Conservation (phyloP, 768 basidiomycete species). For the Mycena pura region DNA sequence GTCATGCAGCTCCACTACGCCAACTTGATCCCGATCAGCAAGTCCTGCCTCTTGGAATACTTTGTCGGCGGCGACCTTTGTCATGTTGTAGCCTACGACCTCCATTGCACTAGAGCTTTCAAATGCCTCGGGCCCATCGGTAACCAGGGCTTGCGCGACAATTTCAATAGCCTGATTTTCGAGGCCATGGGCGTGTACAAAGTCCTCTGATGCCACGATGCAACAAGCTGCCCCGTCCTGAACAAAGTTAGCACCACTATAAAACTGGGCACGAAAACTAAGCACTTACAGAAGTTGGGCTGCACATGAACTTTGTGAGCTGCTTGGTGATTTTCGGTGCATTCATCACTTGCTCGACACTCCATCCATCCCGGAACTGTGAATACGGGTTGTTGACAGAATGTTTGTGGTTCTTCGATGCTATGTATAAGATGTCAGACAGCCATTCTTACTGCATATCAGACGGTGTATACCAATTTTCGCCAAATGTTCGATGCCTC, state of each 20-base stretch:
- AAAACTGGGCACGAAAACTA: neutral
- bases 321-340: conserved; percentile 75
- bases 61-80: conserved; percentile 68
- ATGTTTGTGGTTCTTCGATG: conserved; percentile 85
- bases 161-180: conserved; percentile 91
- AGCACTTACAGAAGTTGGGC: conserved; percentile 72
- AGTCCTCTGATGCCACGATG: conserved; percentile 79
- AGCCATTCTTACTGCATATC: neutral
- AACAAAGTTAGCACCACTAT: neutral
- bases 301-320: conserved; percentile 86
- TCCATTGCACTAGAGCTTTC: conserved; percentile 78
- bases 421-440: conserved; percentile 42
- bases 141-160: conserved; percentile 66
- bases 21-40: conserved; percentile 69
- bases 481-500: conserved; percentile 68
- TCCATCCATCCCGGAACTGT: conserved; percentile 84
- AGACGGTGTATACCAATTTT: conserved; percentile 64
- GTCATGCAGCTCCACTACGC: conserved; percentile 88
- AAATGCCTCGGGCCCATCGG: conserved; percentile 70
- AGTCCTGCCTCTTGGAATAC: conserved; percentile 79
- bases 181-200: conserved; percentile 72
- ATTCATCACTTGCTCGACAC: conserved; percentile 68
- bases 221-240: conserved; percentile 82
- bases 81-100: conserved; percentile 82
- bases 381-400: conserved; percentile 86